phyloP scores from a whole-genome alignment of 129 eudicot genomes.

The Glebionis coronaria region DNA sequence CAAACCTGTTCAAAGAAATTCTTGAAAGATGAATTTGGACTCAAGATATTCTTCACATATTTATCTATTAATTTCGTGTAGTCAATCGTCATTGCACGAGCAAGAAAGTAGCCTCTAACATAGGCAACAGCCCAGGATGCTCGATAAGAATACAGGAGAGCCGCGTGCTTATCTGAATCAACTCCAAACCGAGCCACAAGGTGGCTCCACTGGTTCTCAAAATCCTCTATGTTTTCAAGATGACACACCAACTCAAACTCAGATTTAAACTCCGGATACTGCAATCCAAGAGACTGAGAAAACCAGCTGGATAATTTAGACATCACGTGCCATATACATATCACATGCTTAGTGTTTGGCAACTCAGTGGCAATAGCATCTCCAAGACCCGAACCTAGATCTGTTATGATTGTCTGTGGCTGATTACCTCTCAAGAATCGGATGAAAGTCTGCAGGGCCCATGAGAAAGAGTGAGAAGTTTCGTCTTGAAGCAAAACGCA shows the following conservation, averaged over 20 bases:
- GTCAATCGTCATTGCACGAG: slow-evolving; percentile 52
- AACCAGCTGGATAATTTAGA: slow-evolving; percentile 75
- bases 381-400: slow-evolving; percentile 62
- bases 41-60: slow-evolving; percentile 49
- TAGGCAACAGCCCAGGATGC: slow-evolving; percentile 61
- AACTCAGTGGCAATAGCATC: slow-evolving; percentile 66
- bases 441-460: slow-evolving; percentile 73
- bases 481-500: slow-evolving; percentile 80
- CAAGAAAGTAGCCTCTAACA: slow-evolving; percentile 58
- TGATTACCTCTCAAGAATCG: slow-evolving; percentile 61
- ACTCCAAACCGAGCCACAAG: slow-evolving; percentile 60
- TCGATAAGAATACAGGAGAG: slow-evolving; percentile 51
- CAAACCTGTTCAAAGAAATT: slow-evolving; percentile 57
- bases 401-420: slow-evolving; percentile 76
- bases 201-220: slow-evolving; percentile 80
- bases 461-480: slow-evolving; percentile 54
- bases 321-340: slow-evolving; percentile 51
- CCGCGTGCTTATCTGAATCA: slow-evolving; percentile 60
- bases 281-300: slow-evolving; percentile 51
- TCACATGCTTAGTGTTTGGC: slow-evolving; percentile 65
- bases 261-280: slow-evolving; percentile 55
- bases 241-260: slow-evolving; percentile 64
- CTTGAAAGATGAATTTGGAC: slow-evolving; percentile 50
- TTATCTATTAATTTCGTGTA: slow-evolving; percentile 52
- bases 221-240: slow-evolving; percentile 64